Evolutionary conservation across 768 basidiomycete species (phyloP), one percentile per base, ranked within the genome.

Genomic region (Mycena haematopus): DNA sequence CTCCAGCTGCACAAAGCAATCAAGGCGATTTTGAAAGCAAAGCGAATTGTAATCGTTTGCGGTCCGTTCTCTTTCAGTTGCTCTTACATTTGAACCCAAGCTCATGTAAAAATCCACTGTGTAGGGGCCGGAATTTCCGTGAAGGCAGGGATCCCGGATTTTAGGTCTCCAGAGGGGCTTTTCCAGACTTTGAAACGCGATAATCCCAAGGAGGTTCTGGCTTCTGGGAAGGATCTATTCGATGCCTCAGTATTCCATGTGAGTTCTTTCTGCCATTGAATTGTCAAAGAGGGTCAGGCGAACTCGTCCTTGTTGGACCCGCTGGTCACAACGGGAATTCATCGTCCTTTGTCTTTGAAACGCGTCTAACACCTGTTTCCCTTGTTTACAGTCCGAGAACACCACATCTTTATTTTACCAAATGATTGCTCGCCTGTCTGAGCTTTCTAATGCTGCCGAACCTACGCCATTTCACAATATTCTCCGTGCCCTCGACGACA

Each of bases 201-300:
- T 69, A 90, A 95, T 73, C 89, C 90, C 0, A 85, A 85, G 60
- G 88, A 90, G 66, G 77, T 79, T 22, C 77, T 93, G 73, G 79
- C 84, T 38, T 90, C 89, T 5, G 91, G 93, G 2, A 94, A 89
- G 73, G 94, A 96, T 71, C 79, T 96, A 3, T 96, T 96, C 70
- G 92, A 96, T 80, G 92, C 92, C 17, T 92, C 91, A 19, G 91
- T 94, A 1, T 93, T 96, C 75, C 88, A 87, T 67, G 94, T 95
- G 76, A 78, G 86, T 74, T 9, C 45, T 21, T 33, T 21, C 53
- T 11, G 35, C 44, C 44, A 13, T 38, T 31, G 19, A 22, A 53
- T 29, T 29, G 15, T 6, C 38, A 17, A 22, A 24, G 25, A 45
- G n/a, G n/a, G 13, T 17, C 19, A 1, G 40, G 4, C 51, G n/a